Evolutionary conservation across 1,284 basidiomycete genomes (phyloP), one percentile per base, ranked within the genome.

Genomic region (Rhodofomes roseus): DNA sequence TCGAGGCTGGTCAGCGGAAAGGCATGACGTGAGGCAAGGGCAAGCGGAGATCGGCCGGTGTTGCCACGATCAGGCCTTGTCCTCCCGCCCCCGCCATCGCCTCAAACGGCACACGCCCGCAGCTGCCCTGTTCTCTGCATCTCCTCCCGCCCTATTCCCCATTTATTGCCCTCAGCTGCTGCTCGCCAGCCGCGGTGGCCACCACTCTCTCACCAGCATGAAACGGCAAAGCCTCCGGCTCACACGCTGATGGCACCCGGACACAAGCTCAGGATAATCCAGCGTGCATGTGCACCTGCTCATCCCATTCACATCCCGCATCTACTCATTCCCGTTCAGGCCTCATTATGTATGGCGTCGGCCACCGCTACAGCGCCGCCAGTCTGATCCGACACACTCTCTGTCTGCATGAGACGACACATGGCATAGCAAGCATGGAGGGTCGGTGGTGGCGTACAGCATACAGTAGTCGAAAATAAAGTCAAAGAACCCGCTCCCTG

Each of bases 381-480:
- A 36, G 14, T 14, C 46, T 41, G 56, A 54, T 59, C 59, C 59
- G 58, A 39, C 37, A 62, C 63, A 57, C 59, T 56, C 39, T 40
- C 53, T 40, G 40, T 36, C 5, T 52, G 54, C 43, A 40, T 25
- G 34, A 56, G 46, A 56, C 23, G 46, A 60, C 58, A 65, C 68
- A 70, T 69, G 62, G 57, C 62, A 63, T 67, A 63, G 63, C 70
- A 70, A 68, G 69, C 73, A 76, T 74, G 70, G 66, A 68, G 69
- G 58, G 67, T 71, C 68, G 69, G 66, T 70, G 65, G 66, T 66
- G 68, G 71, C 70, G 73, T 77, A 77, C 66, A 71, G 72, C 79
- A 79, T 78, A 79, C 75, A 77, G 59, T 70, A 64, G 57, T 64
- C 66, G 63, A 66, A 64, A 68, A 67, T 51, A 64, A 66, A 68